A percentile compares a stretch with the other conserved stretches of the same genome.
Evolutionary conservation across 2,329 filamentous ascomycete species (phyloP).

Genomic region (Cyphellophora europaea): DNA sequence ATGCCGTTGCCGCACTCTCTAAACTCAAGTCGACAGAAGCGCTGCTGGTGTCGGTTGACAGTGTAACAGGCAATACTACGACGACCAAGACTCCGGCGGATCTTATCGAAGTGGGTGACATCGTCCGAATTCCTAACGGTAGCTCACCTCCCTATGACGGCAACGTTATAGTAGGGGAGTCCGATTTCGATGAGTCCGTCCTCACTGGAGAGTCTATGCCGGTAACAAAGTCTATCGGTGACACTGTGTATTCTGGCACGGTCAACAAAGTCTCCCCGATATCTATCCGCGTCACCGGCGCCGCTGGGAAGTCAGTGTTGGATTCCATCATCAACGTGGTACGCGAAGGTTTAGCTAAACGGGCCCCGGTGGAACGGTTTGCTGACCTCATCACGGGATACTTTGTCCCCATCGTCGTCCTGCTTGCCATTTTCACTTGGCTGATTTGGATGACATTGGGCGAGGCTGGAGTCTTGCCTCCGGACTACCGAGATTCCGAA

Average conservation of each 20-base stretch:
- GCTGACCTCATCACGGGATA: slow-evolving; percentile 85
- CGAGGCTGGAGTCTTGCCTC: slow-evolving; percentile 70
- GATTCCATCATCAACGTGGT: slow-evolving; percentile 96
- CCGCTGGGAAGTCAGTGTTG: slow-evolving; percentile 86
- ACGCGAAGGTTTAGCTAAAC: slow-evolving; percentile 86
- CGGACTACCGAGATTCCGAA: slow-evolving; percentile 68
- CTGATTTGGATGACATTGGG: slow-evolving; percentile 88
- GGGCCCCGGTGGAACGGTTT: slow-evolving; percentile 85
- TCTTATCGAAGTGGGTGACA: slow-evolving; percentile 75
- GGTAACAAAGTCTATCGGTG: slow-evolving; percentile 74
- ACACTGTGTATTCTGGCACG: slow-evolving; percentile 76
- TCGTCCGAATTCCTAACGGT: slow-evolving; percentile 83
- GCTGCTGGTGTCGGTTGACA: slow-evolving; percentile 49
- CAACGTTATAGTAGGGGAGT: slow-evolving; percentile 73
- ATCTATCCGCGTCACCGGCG: slow-evolving; percentile 82
- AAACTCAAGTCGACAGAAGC: slow-evolving; percentile 70
- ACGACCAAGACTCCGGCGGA: slow-evolving; percentile 41
- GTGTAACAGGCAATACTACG: too few relatives aligned
- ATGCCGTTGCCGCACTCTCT: slow-evolving; percentile 69
- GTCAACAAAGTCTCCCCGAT: slow-evolving; percentile 86
- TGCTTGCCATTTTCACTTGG: slow-evolving; percentile 76
- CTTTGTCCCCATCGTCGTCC: slow-evolving; percentile 81
- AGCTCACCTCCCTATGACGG: slow-evolving; percentile 95
- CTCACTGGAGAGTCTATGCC: slow-evolving; percentile 95
- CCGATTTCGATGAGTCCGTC: slow-evolving; percentile 94